Percentiles rank a stretch among this genome's conserved stretches.
Evolutionary conservation across 2,329 filamentous ascomycete species (phyloP).

Genomic region (Fusarium temperatum): DNA sequence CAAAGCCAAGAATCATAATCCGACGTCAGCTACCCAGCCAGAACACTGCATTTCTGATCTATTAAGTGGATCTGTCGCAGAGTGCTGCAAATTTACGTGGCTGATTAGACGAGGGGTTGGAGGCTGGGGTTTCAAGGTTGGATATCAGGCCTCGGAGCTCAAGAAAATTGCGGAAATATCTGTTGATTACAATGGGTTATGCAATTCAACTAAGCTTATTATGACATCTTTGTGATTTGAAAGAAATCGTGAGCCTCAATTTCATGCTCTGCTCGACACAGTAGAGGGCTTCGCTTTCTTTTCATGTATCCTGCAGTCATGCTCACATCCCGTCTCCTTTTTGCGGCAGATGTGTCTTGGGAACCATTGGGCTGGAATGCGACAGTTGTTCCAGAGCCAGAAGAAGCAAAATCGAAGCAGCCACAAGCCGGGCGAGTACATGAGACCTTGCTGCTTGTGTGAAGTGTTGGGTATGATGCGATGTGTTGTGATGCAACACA

Average conservation of each 20-base stretch:
- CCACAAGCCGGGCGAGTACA: conserved; percentile 15
- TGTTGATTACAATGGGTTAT: background rate
- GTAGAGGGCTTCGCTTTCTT: background rate
- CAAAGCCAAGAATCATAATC: conserved; percentile 25
- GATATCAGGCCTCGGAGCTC: background rate
- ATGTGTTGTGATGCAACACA: conserved; percentile 33
- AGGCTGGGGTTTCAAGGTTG: conserved; percentile 23
- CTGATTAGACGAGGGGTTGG: conserved; percentile 41
- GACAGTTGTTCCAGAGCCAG: background rate
- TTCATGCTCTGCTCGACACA: background rate
- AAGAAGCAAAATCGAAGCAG: conserved; percentile 30
- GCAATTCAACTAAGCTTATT: background rate
- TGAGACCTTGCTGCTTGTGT: conserved; percentile 1
- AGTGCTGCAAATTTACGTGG: conserved; percentile 39
- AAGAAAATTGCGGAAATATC: background rate
- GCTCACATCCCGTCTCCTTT: conserved; percentile 20
- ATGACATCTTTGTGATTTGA: background rate
- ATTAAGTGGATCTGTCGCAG: conserved; percentile 18
- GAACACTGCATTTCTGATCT: conserved; percentile 17
- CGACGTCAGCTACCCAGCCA: conserved; percentile 27
- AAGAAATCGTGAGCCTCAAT: background rate
- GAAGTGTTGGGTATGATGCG: conserved; percentile 25
- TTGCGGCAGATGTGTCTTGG: conserved; percentile 9
- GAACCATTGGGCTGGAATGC: conserved; percentile 1
- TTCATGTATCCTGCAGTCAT: background rate